Conservation (phyloP, 495 filamentous ascomycete genomes). For the Xylaria flabelliformis region DNA sequence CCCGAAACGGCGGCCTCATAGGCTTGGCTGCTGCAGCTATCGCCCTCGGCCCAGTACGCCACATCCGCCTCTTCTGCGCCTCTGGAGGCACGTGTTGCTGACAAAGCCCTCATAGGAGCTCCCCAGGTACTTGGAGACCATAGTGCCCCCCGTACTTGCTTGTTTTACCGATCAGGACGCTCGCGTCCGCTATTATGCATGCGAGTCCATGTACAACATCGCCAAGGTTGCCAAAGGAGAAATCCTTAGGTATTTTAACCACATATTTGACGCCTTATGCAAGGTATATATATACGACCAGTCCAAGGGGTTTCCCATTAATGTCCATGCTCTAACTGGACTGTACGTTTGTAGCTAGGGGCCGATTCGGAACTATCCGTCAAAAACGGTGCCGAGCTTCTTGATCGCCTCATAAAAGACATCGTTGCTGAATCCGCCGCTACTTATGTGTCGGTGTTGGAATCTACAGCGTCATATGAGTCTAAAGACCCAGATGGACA, state of each 20-base stretch:
- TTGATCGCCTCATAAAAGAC: constrained; percentile 96
- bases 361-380: constrained; percentile 96
- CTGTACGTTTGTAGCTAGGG: constrained; percentile 67
- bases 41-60: constrained; percentile 85
- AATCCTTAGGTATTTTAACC: constrained; percentile 94
- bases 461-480: constrained; percentile 61
- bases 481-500: constrained; percentile 49
- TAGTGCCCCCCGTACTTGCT: constrained; percentile 96
- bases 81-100: constrained; percentile 30
- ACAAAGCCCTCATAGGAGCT: constrained; percentile 66
- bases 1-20: constrained; percentile 94
- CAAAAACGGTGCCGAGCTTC: constrained; percentile 96
- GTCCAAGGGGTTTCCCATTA: neutral
- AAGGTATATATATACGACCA: constrained; percentile 66
- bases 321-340: constrained; percentile 8
- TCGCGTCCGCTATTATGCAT: constrained; percentile 96
- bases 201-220: constrained; percentile 99
- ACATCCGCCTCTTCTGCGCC: constrained; percentile 1
- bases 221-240: constrained; percentile 99
- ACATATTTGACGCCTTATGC: constrained; percentile 95
- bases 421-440: constrained; percentile 97
- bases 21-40: constrained; percentile 96
- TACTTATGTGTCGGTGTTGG: constrained; percentile 89
- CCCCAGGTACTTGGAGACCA: constrained; percentile 85
- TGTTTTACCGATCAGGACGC: constrained; percentile 99